A percentile compares a stretch with the other conserved stretches of the same genome.
phyloP scores from a whole-genome alignment of 352 stramenopile species.

The Phytophthora colocasiae region DNA sequence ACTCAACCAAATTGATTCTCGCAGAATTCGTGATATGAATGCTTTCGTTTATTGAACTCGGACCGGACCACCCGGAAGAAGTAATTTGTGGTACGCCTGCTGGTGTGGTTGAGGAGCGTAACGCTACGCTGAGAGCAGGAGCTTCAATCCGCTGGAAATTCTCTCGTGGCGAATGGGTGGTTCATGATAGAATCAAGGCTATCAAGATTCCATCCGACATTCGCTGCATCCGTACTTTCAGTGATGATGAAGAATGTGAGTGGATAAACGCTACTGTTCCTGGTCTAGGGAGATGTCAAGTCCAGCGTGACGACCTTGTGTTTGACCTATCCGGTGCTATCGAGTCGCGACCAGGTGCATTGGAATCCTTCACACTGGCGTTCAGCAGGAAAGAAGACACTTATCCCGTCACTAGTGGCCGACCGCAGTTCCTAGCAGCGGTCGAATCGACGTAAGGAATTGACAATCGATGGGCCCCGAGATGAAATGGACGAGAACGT shows the following conservation, averaged over 20 bases:
- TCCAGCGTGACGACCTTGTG: constrained; percentile 6
- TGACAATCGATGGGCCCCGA: constrained; percentile 3
- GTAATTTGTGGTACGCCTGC: constrained; percentile 6
- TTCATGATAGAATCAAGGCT: too few species aligned
- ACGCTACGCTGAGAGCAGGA: constrained; percentile 7
- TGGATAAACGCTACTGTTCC: constrained; percentile 10
- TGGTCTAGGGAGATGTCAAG: constrained; percentile 15
- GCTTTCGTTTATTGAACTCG: constrained; percentile 1
- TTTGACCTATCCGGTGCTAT: not conserved
- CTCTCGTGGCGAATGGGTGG: too few species aligned
- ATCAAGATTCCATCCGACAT: too few species aligned
- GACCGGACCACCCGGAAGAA: constrained; percentile 22
- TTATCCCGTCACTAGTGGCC: not conserved
- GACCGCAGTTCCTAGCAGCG: constrained; percentile 1
- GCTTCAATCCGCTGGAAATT: constrained; percentile 8
- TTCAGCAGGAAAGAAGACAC: constrained; percentile 9
- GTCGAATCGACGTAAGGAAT: not conserved
- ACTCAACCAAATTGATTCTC: constrained; percentile 7
- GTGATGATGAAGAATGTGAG: constrained; percentile 14
- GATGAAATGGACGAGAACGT: constrained; percentile 5
- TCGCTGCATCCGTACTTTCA: constrained; percentile 2
- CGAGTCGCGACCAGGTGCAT: not conserved
- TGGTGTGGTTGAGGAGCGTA: constrained; percentile 5
- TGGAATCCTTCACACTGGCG: constrained; percentile 4
- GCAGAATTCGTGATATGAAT: not conserved